phyloP scores from a whole-genome alignment of 768 basidiomycete species.

The Leucocoprinus birnbaumii region DNA sequence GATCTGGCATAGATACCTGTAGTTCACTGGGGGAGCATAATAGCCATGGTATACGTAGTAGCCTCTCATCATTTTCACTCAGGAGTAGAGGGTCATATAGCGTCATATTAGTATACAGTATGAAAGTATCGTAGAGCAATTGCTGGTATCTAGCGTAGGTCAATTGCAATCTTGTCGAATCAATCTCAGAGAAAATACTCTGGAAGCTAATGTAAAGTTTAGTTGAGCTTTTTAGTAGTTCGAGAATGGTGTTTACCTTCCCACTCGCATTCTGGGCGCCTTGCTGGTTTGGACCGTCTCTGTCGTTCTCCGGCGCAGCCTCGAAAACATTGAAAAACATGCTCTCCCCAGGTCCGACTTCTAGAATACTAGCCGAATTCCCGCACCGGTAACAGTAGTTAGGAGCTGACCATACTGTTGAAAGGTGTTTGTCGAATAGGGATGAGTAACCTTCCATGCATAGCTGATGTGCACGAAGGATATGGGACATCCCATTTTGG shows the following conservation, averaged over 20 bases:
- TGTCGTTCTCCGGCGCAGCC: constrained; percentile 96
- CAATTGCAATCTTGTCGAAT: not conserved
- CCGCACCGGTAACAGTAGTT: constrained; percentile 99
- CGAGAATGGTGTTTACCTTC: constrained; percentile 46
- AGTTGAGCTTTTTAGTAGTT: constrained; percentile 7
- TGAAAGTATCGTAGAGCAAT: constrained; percentile 1
- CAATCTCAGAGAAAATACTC: constrained; percentile 67
- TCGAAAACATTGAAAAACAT: constrained; percentile 98
- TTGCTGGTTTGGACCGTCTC: constrained; percentile 84
- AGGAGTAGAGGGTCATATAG: not conserved
- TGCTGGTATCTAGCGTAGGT: constrained; percentile 4
- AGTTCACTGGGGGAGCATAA: no score
- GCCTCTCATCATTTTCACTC: no score
- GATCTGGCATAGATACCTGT: no score
- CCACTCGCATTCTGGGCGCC: constrained; percentile 65
- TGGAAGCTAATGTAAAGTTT: constrained; percentile 51
- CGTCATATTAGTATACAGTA: constrained; percentile 3
- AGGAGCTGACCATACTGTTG: constrained; percentile 98
- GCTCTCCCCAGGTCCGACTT: constrained; percentile 84
- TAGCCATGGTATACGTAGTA: no score
- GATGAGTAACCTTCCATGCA: constrained; percentile 99
- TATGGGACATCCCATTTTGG: constrained; percentile 95
- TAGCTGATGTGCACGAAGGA: constrained; percentile 95
- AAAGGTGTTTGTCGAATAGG: constrained; percentile 92
- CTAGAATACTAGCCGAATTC: constrained; percentile 93